Evolutionary conservation across 345 rosid genomes (phyloP).

Genomic region (Draba incana): DNA sequence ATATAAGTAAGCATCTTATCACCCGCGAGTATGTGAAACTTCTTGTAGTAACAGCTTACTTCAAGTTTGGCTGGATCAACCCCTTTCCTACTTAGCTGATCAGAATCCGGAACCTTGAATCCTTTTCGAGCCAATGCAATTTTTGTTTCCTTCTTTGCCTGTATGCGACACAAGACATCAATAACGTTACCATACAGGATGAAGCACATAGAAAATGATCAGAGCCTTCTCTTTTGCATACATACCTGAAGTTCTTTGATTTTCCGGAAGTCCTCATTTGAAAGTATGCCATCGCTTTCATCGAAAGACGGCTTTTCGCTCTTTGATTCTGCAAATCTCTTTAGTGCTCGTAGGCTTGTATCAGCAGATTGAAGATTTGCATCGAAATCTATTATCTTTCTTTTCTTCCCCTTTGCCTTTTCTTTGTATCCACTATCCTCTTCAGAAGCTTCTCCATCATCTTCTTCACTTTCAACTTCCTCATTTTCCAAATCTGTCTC

Average conservation of each 20-base stretch:
- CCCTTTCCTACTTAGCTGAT: constrained; percentile 71
- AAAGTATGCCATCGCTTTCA: constrained; percentile 73
- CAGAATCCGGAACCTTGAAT: constrained; percentile 72
- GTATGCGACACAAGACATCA: constrained; percentile 23
- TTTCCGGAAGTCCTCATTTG: constrained; percentile 85
- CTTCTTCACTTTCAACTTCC: constrained; percentile 43
- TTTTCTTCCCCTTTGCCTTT: constrained; percentile 54
- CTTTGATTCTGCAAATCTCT: constrained; percentile 73
- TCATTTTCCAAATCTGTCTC: constrained; percentile 39
- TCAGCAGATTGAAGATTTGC: constrained; percentile 72
- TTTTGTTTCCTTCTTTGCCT: constrained; percentile 81
- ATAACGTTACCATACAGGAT: constrained; percentile 10
- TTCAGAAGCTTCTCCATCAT: constrained; percentile 39
- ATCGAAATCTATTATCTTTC: constrained; percentile 74
- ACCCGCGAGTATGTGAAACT: too few relatives aligned
- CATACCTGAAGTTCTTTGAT: constrained; percentile 84
- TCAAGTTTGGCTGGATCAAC: constrained; percentile 88
- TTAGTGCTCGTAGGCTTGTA: constrained; percentile 86
- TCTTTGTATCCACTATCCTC: constrained; percentile 36
- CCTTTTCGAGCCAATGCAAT: constrained; percentile 76
- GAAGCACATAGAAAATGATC: not conserved
- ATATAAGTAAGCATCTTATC: too few relatives aligned
- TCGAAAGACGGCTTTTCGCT: constrained; percentile 42
- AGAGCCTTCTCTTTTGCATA: constrained; percentile 6
- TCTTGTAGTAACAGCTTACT: constrained; percentile 51